Conservation (phyloP, 73 alveolate species). For the Durusdinium trenchii region DNA sequence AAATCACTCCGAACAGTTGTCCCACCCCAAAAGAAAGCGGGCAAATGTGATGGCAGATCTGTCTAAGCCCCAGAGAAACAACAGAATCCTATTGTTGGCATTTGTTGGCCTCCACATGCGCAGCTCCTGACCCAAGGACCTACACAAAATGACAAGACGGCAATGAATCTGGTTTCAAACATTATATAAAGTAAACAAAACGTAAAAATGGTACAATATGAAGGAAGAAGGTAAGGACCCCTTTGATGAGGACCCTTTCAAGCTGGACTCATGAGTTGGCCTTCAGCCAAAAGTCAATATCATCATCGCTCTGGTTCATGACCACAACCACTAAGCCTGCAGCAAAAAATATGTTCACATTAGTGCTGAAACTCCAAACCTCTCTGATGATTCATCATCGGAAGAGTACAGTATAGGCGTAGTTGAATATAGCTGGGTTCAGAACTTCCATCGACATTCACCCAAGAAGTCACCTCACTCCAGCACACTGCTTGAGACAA, state of each 20-base stretch:
- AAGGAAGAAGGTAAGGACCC: not conserved
- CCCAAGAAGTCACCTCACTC: slow-evolving; percentile 87
- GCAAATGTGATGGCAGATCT: not conserved
- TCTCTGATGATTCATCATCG: not conserved
- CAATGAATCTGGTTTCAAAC: not conserved
- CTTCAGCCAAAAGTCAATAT: slow-evolving; percentile 75
- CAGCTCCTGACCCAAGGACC: not conserved
- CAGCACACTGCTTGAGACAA: no score
- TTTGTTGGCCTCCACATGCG: slow-evolving; percentile 40
- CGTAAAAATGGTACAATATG: not conserved
- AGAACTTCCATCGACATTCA: slow-evolving; percentile 55
- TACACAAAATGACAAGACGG: not conserved
- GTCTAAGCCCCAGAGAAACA: not conserved
- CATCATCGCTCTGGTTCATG: slow-evolving; percentile 74
- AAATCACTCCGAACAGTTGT: no score
- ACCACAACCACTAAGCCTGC: slow-evolving; percentile 67
- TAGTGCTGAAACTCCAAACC: not conserved
- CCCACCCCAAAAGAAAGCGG: no score
- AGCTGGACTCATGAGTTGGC: no score
- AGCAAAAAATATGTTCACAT: not conserved
- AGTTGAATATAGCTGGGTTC: not conserved
- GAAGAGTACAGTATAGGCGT: not conserved
- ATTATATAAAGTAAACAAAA: not conserved
- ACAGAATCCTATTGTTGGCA: not conserved
- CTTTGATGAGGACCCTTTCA: no score